Evolutionary conservation across 2,329 filamentous ascomycete genomes (phyloP).

Genomic region (Talaromyces sp.): DNA sequence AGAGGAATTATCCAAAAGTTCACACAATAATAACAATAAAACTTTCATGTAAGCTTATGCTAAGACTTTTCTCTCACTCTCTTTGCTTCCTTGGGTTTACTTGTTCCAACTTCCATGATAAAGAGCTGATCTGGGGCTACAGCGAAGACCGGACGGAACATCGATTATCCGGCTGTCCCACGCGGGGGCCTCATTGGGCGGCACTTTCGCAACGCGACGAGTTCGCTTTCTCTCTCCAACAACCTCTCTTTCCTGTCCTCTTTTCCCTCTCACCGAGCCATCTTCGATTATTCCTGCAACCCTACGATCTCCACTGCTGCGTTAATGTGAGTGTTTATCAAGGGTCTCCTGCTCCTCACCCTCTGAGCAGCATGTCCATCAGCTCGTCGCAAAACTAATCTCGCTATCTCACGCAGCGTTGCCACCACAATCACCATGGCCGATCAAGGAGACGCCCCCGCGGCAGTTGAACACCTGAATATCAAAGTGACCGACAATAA

Average conservation of each 20-base stretch:
- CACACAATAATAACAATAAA: background rate
- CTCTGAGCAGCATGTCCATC: background rate
- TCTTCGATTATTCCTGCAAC: background rate
- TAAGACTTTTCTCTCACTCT: background rate
- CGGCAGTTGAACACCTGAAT: constrained; percentile 77
- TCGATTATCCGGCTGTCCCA: constrained; percentile 30
- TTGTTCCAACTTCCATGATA: too few species aligned
- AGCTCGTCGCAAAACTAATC: background rate
- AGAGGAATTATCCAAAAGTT: background rate
- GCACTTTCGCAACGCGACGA: constrained; percentile 6
- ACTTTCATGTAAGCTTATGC: background rate
- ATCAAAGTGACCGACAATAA: constrained; percentile 99
- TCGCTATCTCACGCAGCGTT: background rate
- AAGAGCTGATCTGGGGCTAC: background rate
- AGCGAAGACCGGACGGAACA: constrained; percentile 27
- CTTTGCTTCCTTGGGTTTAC: background rate
- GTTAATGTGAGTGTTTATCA: background rate
- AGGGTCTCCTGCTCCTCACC: background rate
- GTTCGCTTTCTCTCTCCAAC: constrained; percentile 6
- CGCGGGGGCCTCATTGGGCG: constrained; percentile 19
- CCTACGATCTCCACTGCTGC: background rate
- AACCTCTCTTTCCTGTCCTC: constrained; percentile 1
- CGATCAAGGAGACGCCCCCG: constrained; percentile 18
- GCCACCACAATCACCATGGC: background rate
- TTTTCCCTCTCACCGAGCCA: background rate